Base-by-base conservation (phyloP, 2,329 filamentous ascomycete species). In the Epichloe elymi region DNA sequence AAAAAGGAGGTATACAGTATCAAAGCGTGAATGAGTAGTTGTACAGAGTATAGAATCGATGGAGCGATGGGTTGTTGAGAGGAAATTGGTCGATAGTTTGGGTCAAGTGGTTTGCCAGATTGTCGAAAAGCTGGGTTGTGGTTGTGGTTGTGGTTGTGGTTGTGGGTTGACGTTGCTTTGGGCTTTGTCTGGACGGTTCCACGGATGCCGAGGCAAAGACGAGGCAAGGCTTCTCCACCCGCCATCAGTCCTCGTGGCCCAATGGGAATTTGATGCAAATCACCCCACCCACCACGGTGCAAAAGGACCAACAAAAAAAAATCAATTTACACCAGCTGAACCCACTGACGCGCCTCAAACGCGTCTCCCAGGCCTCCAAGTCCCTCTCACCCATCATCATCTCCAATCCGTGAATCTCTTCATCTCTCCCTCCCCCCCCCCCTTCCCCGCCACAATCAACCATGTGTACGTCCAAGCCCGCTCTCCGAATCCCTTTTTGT, bases 381-480 rank as follows among this genome's bases (percentile, higher is more conserved):
- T 26, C 11, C 17, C 36, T 8, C 35, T 30, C 6, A 36, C 36
- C 17, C n/a, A 44, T 44, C 42, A 15, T 50, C 51, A 45, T 37
- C 30, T 17, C 19, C 36, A 36, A 48, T 43, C 51, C 50, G 42
- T 46, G 43, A 48, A 45, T 46, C 20, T 48, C 39, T 36, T 19
- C 43, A 12, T 37, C 39, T 46, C 51, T 30, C 43, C 20, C 23
- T 5, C 23, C 20, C 20, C 20, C 38, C 39, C 43, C 23, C 23
- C 5, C 23, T 5, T 3, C 20, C 38, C 39, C 50, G 49, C 42
- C 19, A 46, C 51, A 36, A 30, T 35, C 39, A 53, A 63, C 49
- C 58, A 69, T 69, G 66, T 67, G 66, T 68, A 65, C 47, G 63
- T 49, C 2, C 19, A 40, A 46, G 17, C 30, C 49, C 23, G n/a